Base-by-base conservation (phyloP, 108 stramenopile genomes). In the Pseudonitzschia pungens region DNA sequence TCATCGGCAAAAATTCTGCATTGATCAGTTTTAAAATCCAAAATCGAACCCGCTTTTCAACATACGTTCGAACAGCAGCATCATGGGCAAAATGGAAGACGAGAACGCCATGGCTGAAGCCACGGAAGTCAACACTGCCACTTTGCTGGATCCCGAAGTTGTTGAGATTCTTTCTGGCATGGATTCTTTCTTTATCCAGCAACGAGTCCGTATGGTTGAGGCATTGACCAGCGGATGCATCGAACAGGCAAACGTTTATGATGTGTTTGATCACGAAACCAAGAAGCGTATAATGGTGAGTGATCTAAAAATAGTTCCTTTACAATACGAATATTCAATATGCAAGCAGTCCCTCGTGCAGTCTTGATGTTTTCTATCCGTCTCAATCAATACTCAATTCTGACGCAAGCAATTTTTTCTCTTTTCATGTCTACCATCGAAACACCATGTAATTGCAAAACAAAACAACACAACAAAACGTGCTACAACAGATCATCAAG, bases 221-320 rank as follows among this genome's bases (percentile, higher is more conserved):
- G 69, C 69, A 6, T 10, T 70, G 31, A 31, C 69, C 41, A 10
- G 26, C 11, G 69, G 69, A 22, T 70, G 62, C 50, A 65, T 27
- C 27, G 77, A 75, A 71, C 76, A 77, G 57, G 36, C 53, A 50
- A 81, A 81, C 58, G 63, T 42, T 14, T 81, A 77, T 55, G 62
- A 71, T 52, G 59, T 81, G 24, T 72, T 70, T 42, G 71, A 70
- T 53, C 22, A 77, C 16, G 65, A 65, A 22, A 73, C 63, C 18
- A 70, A 62, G 5, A 60, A 60, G 26, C 28, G 59, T 26, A 31
- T 60, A 9, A 60, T 60, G 59, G 59, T 60, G 32, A 60, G 59
- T 60, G n/a, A n/a, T n/a, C n/a, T n/a, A n/a, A n/a, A n/a, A n/a
- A n/a, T n/a, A n/a, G n/a, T n/a, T n/a, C n/a, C n/a, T n/a, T n/a